phyloP scores from a whole-genome alignment of 306 rosid species.

The Casuarina cunninghamiana region DNA sequence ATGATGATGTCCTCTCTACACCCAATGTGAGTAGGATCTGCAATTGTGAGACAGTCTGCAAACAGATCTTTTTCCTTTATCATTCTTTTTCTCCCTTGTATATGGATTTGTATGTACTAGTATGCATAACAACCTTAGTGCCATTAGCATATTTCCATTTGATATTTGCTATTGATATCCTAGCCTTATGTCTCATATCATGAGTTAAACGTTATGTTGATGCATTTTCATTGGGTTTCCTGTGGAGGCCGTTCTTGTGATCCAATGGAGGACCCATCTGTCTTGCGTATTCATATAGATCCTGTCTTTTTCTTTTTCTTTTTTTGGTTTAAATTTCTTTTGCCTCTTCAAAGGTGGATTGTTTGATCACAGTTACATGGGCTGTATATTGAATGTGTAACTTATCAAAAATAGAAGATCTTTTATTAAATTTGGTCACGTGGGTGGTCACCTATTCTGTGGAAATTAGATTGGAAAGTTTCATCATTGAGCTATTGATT shows the following conservation, averaged over 20 bases:
- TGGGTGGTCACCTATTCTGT: background rate
- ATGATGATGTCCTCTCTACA: slow-evolving; percentile 89
- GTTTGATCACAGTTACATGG: background rate
- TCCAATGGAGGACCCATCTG: background rate
- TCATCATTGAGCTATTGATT: background rate
- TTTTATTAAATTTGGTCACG: background rate
- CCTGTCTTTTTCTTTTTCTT: background rate
- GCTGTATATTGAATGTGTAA: too few relatives aligned
- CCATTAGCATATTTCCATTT: background rate
- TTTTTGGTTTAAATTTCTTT: too few relatives aligned
- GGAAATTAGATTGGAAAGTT: background rate
- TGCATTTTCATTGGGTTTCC: background rate
- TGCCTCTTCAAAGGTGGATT: too few relatives aligned
- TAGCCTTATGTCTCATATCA: background rate
- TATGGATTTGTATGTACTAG: background rate
- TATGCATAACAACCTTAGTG: background rate
- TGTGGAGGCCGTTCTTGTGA: background rate
- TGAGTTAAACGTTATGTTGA: background rate
- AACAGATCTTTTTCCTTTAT: slow-evolving; percentile 10
- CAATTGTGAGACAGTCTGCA: background rate
- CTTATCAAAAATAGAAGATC: background rate
- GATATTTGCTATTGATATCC: background rate
- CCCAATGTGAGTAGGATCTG: slow-evolving; percentile 68
- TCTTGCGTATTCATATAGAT: background rate
- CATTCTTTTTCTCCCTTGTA: slow-evolving; percentile 13